Conservation (phyloP, 352 stramenopile genomes). For the Globisporangium paddicum region DNA sequence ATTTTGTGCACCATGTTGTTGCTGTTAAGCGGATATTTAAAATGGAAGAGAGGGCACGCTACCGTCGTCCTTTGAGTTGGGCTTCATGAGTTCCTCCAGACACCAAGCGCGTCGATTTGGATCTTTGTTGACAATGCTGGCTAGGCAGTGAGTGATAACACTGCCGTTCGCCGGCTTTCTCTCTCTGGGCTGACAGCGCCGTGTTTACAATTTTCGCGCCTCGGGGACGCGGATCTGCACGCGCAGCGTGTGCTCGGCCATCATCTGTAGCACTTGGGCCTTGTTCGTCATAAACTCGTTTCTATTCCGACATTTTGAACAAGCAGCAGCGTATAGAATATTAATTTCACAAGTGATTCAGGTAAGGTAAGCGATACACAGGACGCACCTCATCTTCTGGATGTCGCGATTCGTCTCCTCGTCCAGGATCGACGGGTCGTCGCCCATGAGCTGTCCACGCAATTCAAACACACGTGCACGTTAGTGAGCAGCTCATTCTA, state of each 20-base stretch:
- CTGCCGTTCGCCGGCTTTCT: neutral
- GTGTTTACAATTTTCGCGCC: slow-evolving; percentile 49
- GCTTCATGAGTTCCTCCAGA: too few relatives aligned
- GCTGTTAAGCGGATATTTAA: too few relatives aligned
- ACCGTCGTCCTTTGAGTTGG: too few relatives aligned
- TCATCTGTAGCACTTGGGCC: slow-evolving; percentile 60
- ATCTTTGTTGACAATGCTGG: neutral
- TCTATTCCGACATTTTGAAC: slow-evolving; percentile 25
- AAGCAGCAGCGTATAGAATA: neutral
- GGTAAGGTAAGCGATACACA: neutral
- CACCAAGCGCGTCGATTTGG: too few relatives aligned
- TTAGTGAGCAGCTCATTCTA: too few relatives aligned
- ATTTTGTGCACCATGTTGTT: too few relatives aligned
- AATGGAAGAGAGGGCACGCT: too few relatives aligned
- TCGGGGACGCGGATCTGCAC: slow-evolving; percentile 68
- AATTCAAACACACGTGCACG: too few relatives aligned
- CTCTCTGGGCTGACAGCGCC: neutral
- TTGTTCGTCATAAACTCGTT: slow-evolving; percentile 72
- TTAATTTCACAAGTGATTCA: too few relatives aligned
- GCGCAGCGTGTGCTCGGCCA: slow-evolving; percentile 62
- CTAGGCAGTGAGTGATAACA: neutral
- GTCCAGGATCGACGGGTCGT: slow-evolving; percentile 72
- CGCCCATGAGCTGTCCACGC: slow-evolving; percentile 56
- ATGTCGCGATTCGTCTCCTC: slow-evolving; percentile 77
- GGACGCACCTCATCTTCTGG: slow-evolving; percentile 74